Base-by-base conservation (phyloP, 2,329 filamentous ascomycete genomes). In the Fusarium circinatum region DNA sequence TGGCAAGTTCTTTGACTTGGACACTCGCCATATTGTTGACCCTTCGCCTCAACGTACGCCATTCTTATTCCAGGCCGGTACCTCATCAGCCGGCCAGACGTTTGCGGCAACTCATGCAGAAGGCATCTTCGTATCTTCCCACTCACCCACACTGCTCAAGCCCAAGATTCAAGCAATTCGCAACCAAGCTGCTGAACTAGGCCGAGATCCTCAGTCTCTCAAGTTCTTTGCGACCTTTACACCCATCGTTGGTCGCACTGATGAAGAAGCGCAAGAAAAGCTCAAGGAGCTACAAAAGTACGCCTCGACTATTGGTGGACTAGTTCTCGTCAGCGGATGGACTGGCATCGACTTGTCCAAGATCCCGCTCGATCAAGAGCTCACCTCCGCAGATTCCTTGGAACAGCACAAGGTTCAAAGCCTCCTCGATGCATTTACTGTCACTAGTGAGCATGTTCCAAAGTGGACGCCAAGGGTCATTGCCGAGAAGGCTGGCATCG, bases 61-160 rank as follows among this genome's bases (percentile, higher is more conserved):
- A 0, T 87, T 89, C 65, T 80, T 90, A 2, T 88, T 89, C 75
- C 89, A 91, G 70, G 89, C 89, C 2, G 89, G 89, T 0, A 90
- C 88, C 0, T 91, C 89, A 0, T 74, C 86, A 0, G 89, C 89
- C 0, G 89, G 89, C 0, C 87, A 85, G 2, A 80, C 82, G 1
- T 91, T 91, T 73, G 89, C 87, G 0, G 84, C 88, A 6, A 86
- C 83, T 0, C 89, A 91, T 66, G 89, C 89, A 4, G 89, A 91
- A 80, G 89, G 86, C 3, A 88, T 90, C 51, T 91, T 91, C 68
- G 87, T 91, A 8, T 87, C 87, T 1, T 85, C 85, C 1, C 88
- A 89, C 75, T 87, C 85, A 0, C 86, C 88, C 0, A 70, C 80
- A 6, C 80, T 88, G 1, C 80, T 90, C 8, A 79, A 81, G 4